Percentiles rank a stretch among this genome's conserved stretches.
Conservation (phyloP, 805 yeast genomes). For the Wilhelminamyces savonicus region DNA sequence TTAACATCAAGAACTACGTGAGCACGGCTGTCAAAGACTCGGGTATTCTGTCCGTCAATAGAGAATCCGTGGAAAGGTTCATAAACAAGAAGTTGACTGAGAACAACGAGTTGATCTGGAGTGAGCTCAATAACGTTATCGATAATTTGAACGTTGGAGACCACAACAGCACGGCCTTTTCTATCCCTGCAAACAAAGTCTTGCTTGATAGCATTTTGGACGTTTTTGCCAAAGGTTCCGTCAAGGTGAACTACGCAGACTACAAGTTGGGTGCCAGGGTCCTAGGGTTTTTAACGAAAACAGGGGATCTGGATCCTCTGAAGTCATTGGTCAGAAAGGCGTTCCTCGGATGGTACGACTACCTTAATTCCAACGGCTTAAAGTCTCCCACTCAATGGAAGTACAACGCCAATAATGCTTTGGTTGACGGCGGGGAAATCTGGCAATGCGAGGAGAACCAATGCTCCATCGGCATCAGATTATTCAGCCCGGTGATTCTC, state of each 20-base stretch:
- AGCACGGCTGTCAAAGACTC: conserved; percentile 1
- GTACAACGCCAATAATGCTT: conserved; percentile 32
- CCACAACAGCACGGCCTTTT: conserved; percentile 3
- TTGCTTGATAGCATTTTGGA: conserved; percentile 24
- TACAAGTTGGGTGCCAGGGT: conserved; percentile 32
- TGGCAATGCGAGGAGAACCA: conserved; percentile 27
- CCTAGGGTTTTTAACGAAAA: conserved; percentile 31
- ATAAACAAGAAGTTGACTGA: conserved; percentile 14
- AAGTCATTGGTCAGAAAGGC: conserved; percentile 19
- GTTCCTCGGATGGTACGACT: conserved; percentile 37
- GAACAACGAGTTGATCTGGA: conserved; percentile 17
- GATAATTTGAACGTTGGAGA: conserved; percentile 15
- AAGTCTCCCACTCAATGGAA: conserved; percentile 19
- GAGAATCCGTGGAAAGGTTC: conserved; percentile 15
- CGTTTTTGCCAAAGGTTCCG: conserved; percentile 24
- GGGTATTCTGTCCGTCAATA: conserved; percentile 5
- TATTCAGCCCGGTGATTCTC: conserved; percentile 24
- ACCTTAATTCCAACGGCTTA: conserved; percentile 15
- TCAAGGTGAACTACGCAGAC: conserved; percentile 35
- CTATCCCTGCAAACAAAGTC: conserved; percentile 14
- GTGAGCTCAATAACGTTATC: conserved; percentile 17
- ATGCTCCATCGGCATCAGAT: conserved; percentile 31
- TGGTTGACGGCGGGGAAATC: conserved; percentile 24
- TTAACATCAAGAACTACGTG: conserved; percentile 12
- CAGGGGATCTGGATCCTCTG: conserved; percentile 5